A percentile compares a stretch with the other conserved stretches of the same genome.
Evolutionary conservation across 2,329 filamentous ascomycete genomes (phyloP).

Genomic region (Gremmenia infestans): DNA sequence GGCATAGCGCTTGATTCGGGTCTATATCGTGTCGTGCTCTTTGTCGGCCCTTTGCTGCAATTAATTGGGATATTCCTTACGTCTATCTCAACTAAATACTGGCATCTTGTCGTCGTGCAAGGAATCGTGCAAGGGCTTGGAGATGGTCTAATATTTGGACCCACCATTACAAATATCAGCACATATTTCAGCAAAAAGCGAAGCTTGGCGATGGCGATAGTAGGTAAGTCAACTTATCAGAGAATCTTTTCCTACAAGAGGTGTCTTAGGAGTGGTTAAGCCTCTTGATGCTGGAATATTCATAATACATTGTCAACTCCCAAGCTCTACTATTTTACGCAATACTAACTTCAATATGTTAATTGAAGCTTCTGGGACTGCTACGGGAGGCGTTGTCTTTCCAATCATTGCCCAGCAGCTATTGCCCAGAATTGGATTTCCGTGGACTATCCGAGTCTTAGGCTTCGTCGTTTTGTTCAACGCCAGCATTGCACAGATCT

Average conservation of each 20-base stretch:
- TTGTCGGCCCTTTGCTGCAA: constrained; percentile 5
- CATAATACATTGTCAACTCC: too few species aligned
- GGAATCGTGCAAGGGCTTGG: constrained; percentile 36
- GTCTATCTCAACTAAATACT: constrained; percentile 34
- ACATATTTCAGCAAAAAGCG: constrained; percentile 36
- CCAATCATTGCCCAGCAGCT: constrained; percentile 37
- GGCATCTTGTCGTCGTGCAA: constrained; percentile 38
- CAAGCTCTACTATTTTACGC: too few species aligned
- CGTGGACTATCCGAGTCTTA: constrained; percentile 38
- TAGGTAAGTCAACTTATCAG: too few species aligned
- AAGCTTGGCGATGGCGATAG: constrained; percentile 31
- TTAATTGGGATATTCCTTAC: constrained; percentile 35
- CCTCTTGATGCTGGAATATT: too few species aligned
- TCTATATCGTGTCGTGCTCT: constrained; percentile 27
- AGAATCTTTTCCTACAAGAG: too few species aligned
- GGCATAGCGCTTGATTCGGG: constrained; percentile 35
- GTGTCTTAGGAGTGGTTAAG: too few species aligned
- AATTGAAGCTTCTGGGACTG: constrained; percentile 29
- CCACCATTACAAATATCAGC: constrained; percentile 32
- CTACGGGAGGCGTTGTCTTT: constrained; percentile 38
- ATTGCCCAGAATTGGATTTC: constrained; percentile 36
- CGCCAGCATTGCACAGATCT: constrained; percentile 28
- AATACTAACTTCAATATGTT: too few species aligned
- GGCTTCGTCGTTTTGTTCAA: constrained; percentile 38
- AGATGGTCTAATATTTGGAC: constrained; percentile 35